Base-by-base conservation (phyloP, 2,329 filamentous ascomycete species). In the Monilinia aucupariae region DNA sequence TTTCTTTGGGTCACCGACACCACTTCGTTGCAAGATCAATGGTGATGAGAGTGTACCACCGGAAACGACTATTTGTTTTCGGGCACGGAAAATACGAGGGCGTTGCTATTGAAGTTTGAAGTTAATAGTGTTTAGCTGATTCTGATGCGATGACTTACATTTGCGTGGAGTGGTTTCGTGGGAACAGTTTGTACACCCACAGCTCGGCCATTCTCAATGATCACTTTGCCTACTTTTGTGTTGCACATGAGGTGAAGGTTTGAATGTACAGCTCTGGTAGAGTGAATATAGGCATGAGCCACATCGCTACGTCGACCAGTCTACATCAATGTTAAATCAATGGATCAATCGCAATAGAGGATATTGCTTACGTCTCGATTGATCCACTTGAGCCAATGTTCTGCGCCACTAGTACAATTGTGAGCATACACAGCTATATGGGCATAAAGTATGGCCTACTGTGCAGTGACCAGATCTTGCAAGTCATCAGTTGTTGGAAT, bases 351-450 rank as follows among this genome's bases (percentile, higher is more conserved):
- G 5, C 2, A 39, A 34, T 10, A 10, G n/a, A 2, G 4, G n/a
- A 8, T 13, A 37, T 32, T 32, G 66, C 78, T 71, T 69, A 79
- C 78, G 68, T 84, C 84, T 64, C 84, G 82, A 71, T 92, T 92
- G 75, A 92, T 92, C 89, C 89, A 92, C 76, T 92, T 92, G 62
- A 92, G 78, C 89, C 89, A 92, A 68, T 92, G 89, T 76, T 92
- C 88, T 52, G 88, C 89, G 66, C 89, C 89, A 62, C 70, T 72
- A n/a, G 9, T 49, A 30, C 27, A 13, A 22, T 30, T 30, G 56
- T 27, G 27, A 32, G 67, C 34, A 63, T 50, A 41, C 27, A 50
- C 30, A 22, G 15, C 4, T 5, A n/a, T n/a, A 0, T 7, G 20
- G 22, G 13, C 1, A 0, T 27, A 17, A 39, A 22, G 2, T 27